A percentile compares a stretch with the other conserved stretches of the same genome.
These are phyloP conservation scores for Colletotrichum higginsianum DNA, from an alignment of 2,329 filamentous ascomycete genomes.

Conservation along the genomic window DNA sequence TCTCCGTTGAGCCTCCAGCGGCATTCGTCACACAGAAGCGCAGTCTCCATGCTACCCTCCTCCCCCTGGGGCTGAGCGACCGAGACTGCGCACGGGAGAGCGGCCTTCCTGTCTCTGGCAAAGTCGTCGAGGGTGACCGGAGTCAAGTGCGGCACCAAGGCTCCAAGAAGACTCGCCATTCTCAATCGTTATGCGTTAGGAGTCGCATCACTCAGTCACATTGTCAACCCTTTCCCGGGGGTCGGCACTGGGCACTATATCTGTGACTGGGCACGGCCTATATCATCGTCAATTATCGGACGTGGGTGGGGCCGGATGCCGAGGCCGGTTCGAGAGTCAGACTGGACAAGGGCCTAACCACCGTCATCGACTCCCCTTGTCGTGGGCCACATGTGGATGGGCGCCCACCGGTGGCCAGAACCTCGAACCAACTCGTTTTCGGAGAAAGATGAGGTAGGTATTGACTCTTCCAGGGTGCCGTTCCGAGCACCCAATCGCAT, in stretches of 20 bases:
- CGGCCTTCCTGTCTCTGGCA: background rate
- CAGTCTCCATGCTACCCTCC: background rate
- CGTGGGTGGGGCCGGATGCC: constrained; percentile 11
- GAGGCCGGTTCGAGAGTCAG: constrained; percentile 6
- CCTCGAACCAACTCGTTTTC: background rate
- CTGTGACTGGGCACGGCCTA: constrained; percentile 35
- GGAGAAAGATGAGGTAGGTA: no score
- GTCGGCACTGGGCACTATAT: constrained; percentile 36
- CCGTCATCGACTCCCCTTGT: constrained; percentile 1
- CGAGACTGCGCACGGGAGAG: background rate
- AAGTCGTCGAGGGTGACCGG: background rate
- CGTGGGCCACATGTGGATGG: background rate
- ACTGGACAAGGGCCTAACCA: background rate
- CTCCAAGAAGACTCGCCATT: constrained; percentile 13
- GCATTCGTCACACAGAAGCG: background rate
- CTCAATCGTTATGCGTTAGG: constrained; percentile 20
- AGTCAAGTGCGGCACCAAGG: constrained; percentile 11
- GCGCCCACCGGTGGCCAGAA: no score
- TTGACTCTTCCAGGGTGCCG: background rate
- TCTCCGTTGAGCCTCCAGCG: background rate
- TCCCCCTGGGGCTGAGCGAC: background rate
- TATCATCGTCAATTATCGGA: constrained; percentile 16
- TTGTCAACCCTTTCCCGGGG: background rate
- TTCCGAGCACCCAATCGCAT: background rate
- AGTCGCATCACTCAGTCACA: background rate